Evolutionary conservation across 108 stramenopile species (phyloP).

Genomic region (Phaeodactylum tricornutum): DNA sequence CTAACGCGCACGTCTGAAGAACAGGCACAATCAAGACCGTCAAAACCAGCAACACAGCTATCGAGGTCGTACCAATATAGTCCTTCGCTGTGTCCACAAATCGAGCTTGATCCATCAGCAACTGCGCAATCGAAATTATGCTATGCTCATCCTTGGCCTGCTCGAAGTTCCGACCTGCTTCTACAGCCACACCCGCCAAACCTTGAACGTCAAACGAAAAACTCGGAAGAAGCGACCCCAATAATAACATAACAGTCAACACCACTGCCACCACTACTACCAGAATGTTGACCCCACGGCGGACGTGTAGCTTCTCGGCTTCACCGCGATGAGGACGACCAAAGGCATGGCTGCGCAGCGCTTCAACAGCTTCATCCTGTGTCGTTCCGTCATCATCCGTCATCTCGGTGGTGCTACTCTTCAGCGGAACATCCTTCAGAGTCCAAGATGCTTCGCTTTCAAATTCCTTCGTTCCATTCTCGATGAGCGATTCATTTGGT

Average conservation of each 20-base stretch:
- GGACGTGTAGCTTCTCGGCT: constrained; percentile 19
- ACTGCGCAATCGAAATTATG: constrained; percentile 35
- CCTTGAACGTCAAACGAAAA: constrained; percentile 62
- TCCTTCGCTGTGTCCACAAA: constrained; percentile 20
- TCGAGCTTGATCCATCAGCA: constrained; percentile 65
- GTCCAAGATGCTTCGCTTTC: too few relatives aligned
- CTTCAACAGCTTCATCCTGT: neutral
- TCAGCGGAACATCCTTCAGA: neutral
- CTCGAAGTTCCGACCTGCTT: constrained; percentile 56
- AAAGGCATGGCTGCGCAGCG: constrained; percentile 17
- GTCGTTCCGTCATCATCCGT: neutral
- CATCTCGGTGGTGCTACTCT: neutral
- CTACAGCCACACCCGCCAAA: constrained; percentile 59
- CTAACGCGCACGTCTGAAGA: constrained; percentile 27
- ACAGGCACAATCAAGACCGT: constrained; percentile 69
- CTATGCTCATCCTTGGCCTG: constrained; percentile 44
- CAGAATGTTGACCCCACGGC: constrained; percentile 25
- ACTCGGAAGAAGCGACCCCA: constrained; percentile 43
- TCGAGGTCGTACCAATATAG: neutral
- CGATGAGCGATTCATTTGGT: too few relatives aligned
- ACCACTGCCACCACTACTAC: constrained; percentile 15
- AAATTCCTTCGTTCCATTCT: too few relatives aligned
- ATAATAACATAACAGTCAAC: constrained; percentile 31
- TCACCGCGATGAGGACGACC: constrained; percentile 29
- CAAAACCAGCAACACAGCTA: constrained; percentile 29